Evolutionary conservation across 2,329 filamentous ascomycete genomes (phyloP).

Genomic region (Pyricularia pennisetigena): DNA sequence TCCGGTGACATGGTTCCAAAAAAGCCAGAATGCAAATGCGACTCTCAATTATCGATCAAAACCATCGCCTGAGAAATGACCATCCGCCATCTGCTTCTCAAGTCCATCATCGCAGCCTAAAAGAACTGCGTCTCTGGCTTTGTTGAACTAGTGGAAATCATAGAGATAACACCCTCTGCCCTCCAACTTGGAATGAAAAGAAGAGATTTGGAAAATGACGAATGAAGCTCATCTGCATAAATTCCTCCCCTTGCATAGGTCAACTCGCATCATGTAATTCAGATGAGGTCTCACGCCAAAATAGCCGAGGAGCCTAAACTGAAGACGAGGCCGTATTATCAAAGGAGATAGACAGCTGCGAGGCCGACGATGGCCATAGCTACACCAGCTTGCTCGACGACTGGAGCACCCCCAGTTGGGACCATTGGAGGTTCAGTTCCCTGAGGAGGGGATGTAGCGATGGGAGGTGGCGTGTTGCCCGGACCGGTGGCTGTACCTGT

Average conservation of each 20-base stretch:
- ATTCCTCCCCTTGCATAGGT: not conserved
- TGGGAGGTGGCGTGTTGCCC: not conserved
- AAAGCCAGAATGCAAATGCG: constrained; percentile 2
- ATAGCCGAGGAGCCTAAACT: not conserved
- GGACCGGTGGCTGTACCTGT: constrained; percentile 7
- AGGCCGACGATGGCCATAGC: constrained; percentile 26
- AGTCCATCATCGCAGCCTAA: not conserved
- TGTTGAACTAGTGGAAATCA: not conserved
- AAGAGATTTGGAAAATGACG: not conserved
- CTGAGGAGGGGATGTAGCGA: not conserved
- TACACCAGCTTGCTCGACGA: constrained; percentile 19
- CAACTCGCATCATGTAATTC: constrained; percentile 6
- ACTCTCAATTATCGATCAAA: not conserved
- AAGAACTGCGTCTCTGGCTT: not conserved
- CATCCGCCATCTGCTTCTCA: not conserved
- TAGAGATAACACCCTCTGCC: not conserved
- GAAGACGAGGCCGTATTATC: constrained; percentile 11
- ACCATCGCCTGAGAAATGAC: not conserved
- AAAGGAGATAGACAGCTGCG: constrained; percentile 30
- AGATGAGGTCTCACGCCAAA: not conserved
- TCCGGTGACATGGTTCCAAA: constrained; percentile 4
- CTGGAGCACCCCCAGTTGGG: constrained; percentile 16
- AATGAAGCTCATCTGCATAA: not conserved
- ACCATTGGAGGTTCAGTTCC: constrained; percentile 7
- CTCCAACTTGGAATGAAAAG: not conserved